Evolutionary conservation across 495 filamentous ascomycete genomes (phyloP), one percentile per base, ranked within the genome.

Genomic region (Schizothecium vesticola): DNA sequence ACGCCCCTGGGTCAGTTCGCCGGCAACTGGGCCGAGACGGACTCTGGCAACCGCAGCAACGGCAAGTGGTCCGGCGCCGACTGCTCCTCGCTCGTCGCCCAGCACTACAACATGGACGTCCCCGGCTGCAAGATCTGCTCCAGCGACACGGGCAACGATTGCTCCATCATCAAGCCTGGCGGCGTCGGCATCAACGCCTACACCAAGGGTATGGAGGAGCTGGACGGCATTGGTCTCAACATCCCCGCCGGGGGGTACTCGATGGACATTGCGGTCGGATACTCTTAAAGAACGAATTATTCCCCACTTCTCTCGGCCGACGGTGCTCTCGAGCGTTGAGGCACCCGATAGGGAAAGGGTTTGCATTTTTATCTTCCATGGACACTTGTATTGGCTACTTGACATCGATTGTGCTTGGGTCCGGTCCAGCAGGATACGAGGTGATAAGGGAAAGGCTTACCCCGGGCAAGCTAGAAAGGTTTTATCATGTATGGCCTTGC

Each of bases 211-310:
- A 75, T 75, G 69, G 77, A 79, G 74, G 74, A 66, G 43, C 24
- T 63, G 5, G 76, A 79, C 62, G 79, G 77, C 59, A 65, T 78
- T 60, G 79, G 79, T 36, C 73, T 78, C 67, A 80, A 80, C 77
- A 61, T 76, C 56, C 6, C 31, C 11, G 12, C 70, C 57, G 72
- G 71, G 62, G 25, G 36, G 19, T 55, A 63, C 64, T 36, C 24
- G 56, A 66, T 79, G 31, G 24, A 65, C 31, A 68, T 78, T 66
- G 21, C 59, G 11, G 69, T 78, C 56, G 75, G 77, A 67, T 75
- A 70, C 74, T 23, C 58, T 62, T 51, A 21, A 36, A 21, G 25
- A 21, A 23, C n/a, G 8, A 1, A 36, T 26, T 2, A 31, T 56
- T 59, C 65, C 55, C 21, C 25, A 57, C 51, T 73, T 73, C 69